Evolutionary conservation across 495 filamentous ascomycete species (phyloP).

Genomic region (Penicillium turbatum): DNA sequence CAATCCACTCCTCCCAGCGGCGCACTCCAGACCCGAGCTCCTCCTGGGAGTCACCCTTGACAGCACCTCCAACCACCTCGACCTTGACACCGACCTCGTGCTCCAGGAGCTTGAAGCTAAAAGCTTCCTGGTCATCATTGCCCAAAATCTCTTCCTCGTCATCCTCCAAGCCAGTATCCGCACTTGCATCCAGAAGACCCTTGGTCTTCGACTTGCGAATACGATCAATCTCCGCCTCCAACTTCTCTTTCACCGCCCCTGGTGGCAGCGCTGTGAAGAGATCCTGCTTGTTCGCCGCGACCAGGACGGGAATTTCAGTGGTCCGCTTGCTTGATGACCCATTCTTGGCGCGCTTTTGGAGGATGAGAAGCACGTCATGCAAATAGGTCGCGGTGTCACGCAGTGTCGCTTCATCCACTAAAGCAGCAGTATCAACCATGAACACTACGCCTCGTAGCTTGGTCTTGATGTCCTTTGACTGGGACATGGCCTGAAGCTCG

Average conservation of each 20-base stretch:
- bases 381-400: conserved; percentile 72
- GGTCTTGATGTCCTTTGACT: conserved; percentile 44
- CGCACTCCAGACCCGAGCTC: conserved; percentile 57
- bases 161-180: conserved; percentile 59
- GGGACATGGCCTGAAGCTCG: conserved; percentile 39
- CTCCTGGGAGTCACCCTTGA: conserved; percentile 57
- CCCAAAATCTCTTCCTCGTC: conserved; percentile 83
- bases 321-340: conserved; percentile 53
- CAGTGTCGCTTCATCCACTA: conserved; percentile 54
- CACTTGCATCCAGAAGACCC: conserved; percentile 65
- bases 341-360: conserved; percentile 69
- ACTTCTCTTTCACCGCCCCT: conserved; percentile 62
- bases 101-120: conserved; percentile 75
- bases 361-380: conserved; percentile 73
- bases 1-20: conserved; percentile 90
- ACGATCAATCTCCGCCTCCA: conserved; percentile 79
- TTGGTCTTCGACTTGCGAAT: conserved; percentile 74
- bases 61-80: conserved; percentile 73
- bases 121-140: conserved; percentile 63
- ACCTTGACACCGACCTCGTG: conserved; percentile 72
- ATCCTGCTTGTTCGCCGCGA: conserved; percentile 94
- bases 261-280: conserved; percentile 90
- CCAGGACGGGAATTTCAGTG: conserved; percentile 63
- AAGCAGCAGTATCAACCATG: conserved; percentile 76
- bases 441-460: conserved; percentile 77